phyloP scores from a whole-genome alignment of 1,139 yeast genomes.

The Debaryomyces singareniensis region DNA sequence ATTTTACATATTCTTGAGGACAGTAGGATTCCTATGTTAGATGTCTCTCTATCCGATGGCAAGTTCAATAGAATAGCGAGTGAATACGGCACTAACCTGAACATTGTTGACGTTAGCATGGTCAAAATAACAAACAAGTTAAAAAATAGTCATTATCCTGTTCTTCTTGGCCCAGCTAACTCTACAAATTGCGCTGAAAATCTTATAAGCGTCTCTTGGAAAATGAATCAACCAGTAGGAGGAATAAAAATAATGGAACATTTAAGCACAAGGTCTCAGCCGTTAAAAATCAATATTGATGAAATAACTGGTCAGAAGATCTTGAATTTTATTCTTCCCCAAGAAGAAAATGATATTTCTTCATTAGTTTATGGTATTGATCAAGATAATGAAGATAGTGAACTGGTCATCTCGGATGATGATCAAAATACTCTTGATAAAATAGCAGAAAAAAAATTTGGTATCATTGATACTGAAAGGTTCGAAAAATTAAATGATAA shows the following conservation, averaged over 20 bases:
- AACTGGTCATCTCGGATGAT: background rate
- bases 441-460: background rate
- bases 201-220: conserved; percentile 50
- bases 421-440: background rate
- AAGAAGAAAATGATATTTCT: conserved; percentile 7
- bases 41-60: conserved; percentile 34
- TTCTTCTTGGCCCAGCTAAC: conserved; percentile 30
- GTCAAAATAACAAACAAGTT: conserved; percentile 37
- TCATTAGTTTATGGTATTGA: conserved; percentile 6
- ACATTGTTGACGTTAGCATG: conserved; percentile 37
- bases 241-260: conserved; percentile 58
- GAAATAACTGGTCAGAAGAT: conserved; percentile 54
- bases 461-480: no score
- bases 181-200: conserved; percentile 11
- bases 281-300: conserved; percentile 53
- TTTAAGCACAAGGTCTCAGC: conserved; percentile 46
- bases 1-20: conserved; percentile 40
- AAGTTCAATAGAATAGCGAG: conserved; percentile 41
- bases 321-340: conserved; percentile 51
- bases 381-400: conserved; percentile 4
- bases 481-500: background rate
- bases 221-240: conserved; percentile 59
- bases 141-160: conserved; percentile 26
- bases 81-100: conserved; percentile 39
- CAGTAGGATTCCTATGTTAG: conserved; percentile 36